phyloP scores from a whole-genome alignment of 768 basidiomycete genomes.

The Bullera alba region DNA sequence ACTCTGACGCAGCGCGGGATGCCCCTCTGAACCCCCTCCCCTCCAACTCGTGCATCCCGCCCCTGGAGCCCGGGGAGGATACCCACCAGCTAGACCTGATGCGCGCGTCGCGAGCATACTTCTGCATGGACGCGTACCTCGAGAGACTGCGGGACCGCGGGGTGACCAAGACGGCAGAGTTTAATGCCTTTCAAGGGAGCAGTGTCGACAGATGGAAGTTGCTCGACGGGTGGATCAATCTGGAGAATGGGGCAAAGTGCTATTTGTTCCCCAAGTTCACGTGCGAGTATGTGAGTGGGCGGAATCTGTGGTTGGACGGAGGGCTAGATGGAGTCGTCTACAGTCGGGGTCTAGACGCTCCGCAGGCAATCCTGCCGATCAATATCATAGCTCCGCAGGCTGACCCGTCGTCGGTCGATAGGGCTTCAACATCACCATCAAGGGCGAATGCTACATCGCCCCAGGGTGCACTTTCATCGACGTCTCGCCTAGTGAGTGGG shows the following conservation, averaged over 20 bases:
- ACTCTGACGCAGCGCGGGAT: too few relatives aligned
- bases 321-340: background rate
- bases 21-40: too few relatives aligned
- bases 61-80: too few relatives aligned
- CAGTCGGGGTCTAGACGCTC: too few relatives aligned
- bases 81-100: too few relatives aligned
- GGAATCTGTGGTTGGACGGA: background rate
- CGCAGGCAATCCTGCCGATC: too few relatives aligned
- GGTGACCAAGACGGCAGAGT: background rate
- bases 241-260: background rate
- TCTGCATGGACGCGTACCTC: background rate
- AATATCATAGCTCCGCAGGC: too few relatives aligned
- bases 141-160: background rate
- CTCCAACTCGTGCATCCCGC: too few relatives aligned
- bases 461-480: constrained; percentile 34
- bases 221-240: background rate
- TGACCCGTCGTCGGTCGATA: constrained; percentile 3
- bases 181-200: background rate
- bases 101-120: too few relatives aligned
- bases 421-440: constrained; percentile 38
- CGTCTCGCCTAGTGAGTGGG: constrained; percentile 31
- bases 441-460: constrained; percentile 30
- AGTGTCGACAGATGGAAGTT: background rate
- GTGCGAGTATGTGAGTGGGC: constrained; percentile 1
- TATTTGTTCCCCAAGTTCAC: background rate